Conservation (phyloP, 192 early-diverging fungal genomes). For the Podila horticola region DNA sequence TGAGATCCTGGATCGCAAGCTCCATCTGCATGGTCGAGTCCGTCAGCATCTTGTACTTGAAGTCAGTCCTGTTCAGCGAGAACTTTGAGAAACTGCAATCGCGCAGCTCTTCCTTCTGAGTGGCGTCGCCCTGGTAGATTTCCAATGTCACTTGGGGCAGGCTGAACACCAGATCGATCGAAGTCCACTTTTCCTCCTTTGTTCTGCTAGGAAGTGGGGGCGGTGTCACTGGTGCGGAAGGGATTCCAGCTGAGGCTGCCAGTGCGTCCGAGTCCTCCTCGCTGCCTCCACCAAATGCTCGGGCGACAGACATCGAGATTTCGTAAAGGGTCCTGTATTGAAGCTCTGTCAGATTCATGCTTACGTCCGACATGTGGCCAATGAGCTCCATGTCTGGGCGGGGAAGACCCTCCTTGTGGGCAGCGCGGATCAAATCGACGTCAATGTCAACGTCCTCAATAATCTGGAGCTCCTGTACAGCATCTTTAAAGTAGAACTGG, state of each 20-base stretch:
- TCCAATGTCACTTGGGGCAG: slow-evolving; percentile 84
- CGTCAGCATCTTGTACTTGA: slow-evolving; percentile 66
- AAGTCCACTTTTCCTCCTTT: slow-evolving; percentile 31
- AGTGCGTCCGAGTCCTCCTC: slow-evolving; percentile 22
- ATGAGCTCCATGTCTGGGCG: slow-evolving; percentile 72
- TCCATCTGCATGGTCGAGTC: slow-evolving; percentile 77
- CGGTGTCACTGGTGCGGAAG: slow-evolving; percentile 7
- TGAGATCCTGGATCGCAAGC: slow-evolving; percentile 73
- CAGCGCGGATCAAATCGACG: slow-evolving; percentile 70
- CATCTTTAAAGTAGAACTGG: slow-evolving; percentile 53
- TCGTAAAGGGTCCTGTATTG: slow-evolving; percentile 89
- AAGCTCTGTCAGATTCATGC: slow-evolving; percentile 79
- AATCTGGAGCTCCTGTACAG: slow-evolving; percentile 74
- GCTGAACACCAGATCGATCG: slow-evolving; percentile 68
- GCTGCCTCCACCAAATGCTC: slow-evolving; percentile 53
- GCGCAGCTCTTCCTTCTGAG: slow-evolving; percentile 57
- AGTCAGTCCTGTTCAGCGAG: slow-evolving; percentile 56
- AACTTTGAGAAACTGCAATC: slow-evolving; percentile 64
- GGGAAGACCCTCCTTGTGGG: slow-evolving; percentile 60
- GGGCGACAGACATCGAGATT: slow-evolving; percentile 61
- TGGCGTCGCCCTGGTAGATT: slow-evolving; percentile 73
- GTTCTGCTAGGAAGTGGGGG: slow-evolving; percentile 7
- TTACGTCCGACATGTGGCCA: slow-evolving; percentile 77
- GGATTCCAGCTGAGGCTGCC: slow-evolving; percentile 30
- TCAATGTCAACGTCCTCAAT: slow-evolving; percentile 87